These are phyloP conservation scores for Apiospora hydei DNA, from an alignment of 2,329 filamentous ascomycete species.

Conservation along the genomic window DNA sequence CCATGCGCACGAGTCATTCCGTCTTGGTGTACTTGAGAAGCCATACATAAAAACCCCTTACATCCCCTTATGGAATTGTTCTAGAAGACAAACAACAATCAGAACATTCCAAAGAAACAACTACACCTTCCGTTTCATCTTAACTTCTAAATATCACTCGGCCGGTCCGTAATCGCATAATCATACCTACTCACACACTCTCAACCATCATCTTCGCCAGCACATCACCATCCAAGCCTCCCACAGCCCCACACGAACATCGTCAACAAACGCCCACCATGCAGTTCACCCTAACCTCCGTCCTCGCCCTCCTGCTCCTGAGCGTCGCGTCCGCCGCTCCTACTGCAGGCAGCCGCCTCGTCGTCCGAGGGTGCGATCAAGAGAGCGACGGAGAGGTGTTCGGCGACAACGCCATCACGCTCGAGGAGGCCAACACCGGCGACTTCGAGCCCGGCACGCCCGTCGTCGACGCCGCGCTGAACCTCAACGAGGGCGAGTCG, in stretches of 20 bases:
- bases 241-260: not conserved
- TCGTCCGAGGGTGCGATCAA: not conserved
- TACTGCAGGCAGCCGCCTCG: not conserved
- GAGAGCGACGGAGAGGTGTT: too few species aligned
- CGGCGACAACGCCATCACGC: too few species aligned
- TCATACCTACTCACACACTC: not conserved
- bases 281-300: not conserved
- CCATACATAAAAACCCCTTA: too few species aligned
- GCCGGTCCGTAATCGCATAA: not conserved
- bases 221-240: not conserved
- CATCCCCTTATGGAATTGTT: too few species aligned
- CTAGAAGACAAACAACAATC: too few species aligned
- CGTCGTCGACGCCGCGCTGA: not conserved
- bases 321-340: not conserved
- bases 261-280: not conserved
- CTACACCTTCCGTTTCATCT: too few species aligned
- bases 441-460: slow-evolving; percentile 5
- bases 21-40: too few species aligned
- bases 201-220: not conserved
- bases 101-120: too few species aligned
- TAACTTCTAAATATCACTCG: not conserved
- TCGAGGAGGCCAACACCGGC: not conserved
- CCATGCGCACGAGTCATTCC: slow-evolving; percentile 23
- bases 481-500: slow-evolving; percentile 2
- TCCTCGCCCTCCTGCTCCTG: not conserved